phyloP scores from a whole-genome alignment of 352 stramenopile genomes.

The Thalassiosira sp. region DNA sequence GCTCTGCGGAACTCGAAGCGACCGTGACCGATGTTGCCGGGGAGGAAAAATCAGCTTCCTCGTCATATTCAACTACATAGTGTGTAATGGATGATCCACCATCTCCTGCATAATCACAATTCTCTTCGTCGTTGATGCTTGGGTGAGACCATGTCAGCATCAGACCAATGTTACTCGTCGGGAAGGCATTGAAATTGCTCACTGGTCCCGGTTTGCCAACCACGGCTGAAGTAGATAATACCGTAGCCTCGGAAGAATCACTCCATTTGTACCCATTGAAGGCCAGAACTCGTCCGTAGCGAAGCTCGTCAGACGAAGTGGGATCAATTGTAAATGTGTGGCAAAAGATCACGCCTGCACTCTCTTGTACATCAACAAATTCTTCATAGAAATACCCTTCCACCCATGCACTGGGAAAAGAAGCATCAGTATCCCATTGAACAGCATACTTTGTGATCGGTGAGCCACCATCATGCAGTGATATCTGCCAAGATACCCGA shows the following conservation, averaged over 20 bases:
- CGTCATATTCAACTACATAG: conserved; percentile 92
- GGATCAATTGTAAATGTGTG: conserved; percentile 88
- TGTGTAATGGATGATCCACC: conserved; percentile 87
- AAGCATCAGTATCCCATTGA: conserved; percentile 88
- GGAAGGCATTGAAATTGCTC: conserved; percentile 44
- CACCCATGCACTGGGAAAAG: conserved; percentile 55
- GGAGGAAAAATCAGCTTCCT: conserved; percentile 82
- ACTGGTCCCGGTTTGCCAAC: conserved; percentile 77
- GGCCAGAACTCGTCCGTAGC: conserved; percentile 90
- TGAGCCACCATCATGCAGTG: conserved; percentile 87
- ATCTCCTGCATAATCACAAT: conserved; percentile 84
- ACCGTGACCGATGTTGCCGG: conserved; percentile 82
- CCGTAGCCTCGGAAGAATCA: conserved; percentile 54
- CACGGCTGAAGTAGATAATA: conserved; percentile 74
- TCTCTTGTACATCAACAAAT: conserved; percentile 24
- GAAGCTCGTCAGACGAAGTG: conserved; percentile 63
- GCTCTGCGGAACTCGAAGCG: conserved; percentile 75
- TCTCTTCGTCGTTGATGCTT: conserved; percentile 63
- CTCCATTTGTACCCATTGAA: conserved; percentile 90
- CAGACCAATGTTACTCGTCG: conserved; percentile 90
- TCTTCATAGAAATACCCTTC: conserved; percentile 45
- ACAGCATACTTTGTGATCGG: conserved; percentile 88
- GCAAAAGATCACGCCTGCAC: conserved; percentile 80
- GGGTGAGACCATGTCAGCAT: conserved; percentile 89
- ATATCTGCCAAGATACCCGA: conserved; percentile 86